A percentile compares a stretch with the other conserved stretches of the same genome.
phyloP scores from a whole-genome alignment of 78 protist genomes.

The Bigelowiella natans region DNA sequence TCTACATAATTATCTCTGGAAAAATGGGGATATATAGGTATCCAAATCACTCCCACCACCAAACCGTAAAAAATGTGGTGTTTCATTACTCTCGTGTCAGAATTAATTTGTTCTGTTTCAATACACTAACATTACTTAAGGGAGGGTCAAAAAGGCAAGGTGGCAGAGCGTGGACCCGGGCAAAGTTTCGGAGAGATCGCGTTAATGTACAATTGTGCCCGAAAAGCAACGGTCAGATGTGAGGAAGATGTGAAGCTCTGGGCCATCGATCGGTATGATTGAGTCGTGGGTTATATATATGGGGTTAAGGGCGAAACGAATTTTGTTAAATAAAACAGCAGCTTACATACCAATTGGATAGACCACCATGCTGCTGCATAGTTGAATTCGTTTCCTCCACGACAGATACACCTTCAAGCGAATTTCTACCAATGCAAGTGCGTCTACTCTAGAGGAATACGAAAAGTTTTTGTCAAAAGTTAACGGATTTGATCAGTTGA shows the following conservation, averaged over 20 bases:
- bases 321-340: background rate
- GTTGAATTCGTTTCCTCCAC: background rate
- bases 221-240: slow-evolving; percentile 22
- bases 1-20: slow-evolving; percentile 13
- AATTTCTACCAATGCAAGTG: background rate
- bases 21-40: background rate
- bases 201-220: slow-evolving; percentile 14
- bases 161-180: background rate
- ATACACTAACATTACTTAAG: too few species aligned
- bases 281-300: background rate
- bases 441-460: background rate
- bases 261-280: background rate
- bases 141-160: background rate
- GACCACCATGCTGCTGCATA: background rate
- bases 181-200: slow-evolving; percentile 32
- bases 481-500: background rate
- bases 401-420: background rate
- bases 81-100: too few species aligned
- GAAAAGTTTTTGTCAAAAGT: slow-evolving; percentile 24
- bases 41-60: too few species aligned
- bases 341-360: background rate
- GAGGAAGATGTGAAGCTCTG: background rate
- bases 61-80: too few species aligned
- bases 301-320: background rate
- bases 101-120: too few species aligned